Percentiles rank a stretch among this genome's conserved stretches.
These are phyloP conservation scores for Dipteronia dyeriana DNA, from an alignment of 345 rosid genomes.

Conservation along the genomic window DNA sequence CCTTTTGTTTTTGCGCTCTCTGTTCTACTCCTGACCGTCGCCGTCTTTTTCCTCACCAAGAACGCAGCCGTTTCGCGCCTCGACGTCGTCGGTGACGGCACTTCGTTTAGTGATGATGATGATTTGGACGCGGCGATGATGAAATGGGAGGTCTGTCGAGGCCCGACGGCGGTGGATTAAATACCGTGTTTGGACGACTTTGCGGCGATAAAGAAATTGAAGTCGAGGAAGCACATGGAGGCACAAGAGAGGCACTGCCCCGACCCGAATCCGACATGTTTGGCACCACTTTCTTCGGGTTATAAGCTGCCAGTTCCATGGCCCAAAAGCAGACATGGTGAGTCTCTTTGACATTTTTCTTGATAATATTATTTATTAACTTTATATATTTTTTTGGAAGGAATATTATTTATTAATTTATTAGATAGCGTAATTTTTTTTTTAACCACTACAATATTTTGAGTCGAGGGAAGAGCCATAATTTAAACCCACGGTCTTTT, in stretches of 20 bases:
- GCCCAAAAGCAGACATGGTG: conserved; percentile 99
- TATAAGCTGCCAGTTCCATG: conserved; percentile 71
- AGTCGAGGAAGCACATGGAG: conserved; percentile 82
- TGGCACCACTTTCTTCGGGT: conserved; percentile 70
- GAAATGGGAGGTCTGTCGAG: conserved; percentile 58
- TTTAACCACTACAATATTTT: too few species aligned
- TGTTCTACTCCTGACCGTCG: conserved; percentile 39
- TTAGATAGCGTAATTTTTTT: too few species aligned
- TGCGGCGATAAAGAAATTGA: conserved; percentile 56
- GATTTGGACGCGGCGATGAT: conserved; percentile 19
- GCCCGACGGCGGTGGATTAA: conserved; percentile 53
- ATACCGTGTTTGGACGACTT: conserved; percentile 84
- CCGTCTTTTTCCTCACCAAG: conserved; percentile 42
- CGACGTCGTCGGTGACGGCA: not conserved
- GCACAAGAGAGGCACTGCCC: conserved; percentile 93
- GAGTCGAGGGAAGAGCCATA: too few species aligned
- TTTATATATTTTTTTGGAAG: too few species aligned
- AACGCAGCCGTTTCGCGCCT: conserved; percentile 23
- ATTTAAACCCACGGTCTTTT: too few species aligned
- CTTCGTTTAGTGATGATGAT: conserved; percentile 14
- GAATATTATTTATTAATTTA: too few species aligned
- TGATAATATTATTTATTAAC: too few species aligned
- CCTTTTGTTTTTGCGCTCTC: conserved; percentile 51
- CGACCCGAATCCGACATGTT: conserved; percentile 56
- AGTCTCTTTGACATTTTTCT: conserved; percentile 36